These are phyloP conservation scores for Pseudopithomyces maydicus DNA, from an alignment of 2,329 filamentous ascomycete genomes.

Conservation along the genomic window DNA sequence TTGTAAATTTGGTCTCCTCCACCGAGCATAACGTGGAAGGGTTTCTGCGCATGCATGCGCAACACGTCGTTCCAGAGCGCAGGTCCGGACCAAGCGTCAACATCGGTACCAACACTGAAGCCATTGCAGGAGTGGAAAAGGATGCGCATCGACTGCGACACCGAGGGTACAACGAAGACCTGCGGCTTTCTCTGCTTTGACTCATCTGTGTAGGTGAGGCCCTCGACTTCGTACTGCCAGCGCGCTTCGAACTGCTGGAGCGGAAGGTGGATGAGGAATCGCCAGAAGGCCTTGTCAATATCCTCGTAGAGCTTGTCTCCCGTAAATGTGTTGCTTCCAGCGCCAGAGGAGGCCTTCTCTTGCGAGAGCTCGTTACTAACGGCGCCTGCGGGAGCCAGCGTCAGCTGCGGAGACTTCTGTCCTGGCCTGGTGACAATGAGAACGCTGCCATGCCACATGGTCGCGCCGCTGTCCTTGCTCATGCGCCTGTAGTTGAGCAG, in stretches of 20 bases:
- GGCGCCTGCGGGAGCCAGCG: constrained; percentile 58
- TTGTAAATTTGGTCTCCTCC: constrained; percentile 88
- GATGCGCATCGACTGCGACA: constrained; percentile 68
- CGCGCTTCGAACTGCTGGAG: constrained; percentile 73
- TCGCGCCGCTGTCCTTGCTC: constrained; percentile 57
- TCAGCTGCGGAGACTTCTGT: constrained; percentile 65
- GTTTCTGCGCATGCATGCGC: constrained; percentile 62
- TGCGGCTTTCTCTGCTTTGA: constrained; percentile 41
- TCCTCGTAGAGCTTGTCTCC: constrained; percentile 66
- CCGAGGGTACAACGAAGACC: constrained; percentile 62
- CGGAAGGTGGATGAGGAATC: constrained; percentile 64
- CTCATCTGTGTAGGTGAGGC: constrained; percentile 64
- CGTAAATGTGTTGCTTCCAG: constrained; percentile 42
- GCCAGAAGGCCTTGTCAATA: constrained; percentile 62
- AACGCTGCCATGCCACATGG: constrained; percentile 82
- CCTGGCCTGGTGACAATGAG: constrained; percentile 80
- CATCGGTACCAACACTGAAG: constrained; percentile 69
- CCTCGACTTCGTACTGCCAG: constrained; percentile 79
- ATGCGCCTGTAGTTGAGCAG: constrained; percentile 79
- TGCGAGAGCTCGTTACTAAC: constrained; percentile 20
- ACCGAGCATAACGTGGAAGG: constrained; percentile 76
- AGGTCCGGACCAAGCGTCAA: constrained; percentile 65
- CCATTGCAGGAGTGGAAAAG: constrained; percentile 74
- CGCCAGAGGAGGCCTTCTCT: constrained; percentile 30
- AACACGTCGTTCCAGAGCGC: constrained; percentile 69